Percentiles rank a stretch among this genome's conserved stretches.
phyloP scores from a whole-genome alignment of 2,329 filamentous ascomycete species.

The Cercospora beticola region DNA sequence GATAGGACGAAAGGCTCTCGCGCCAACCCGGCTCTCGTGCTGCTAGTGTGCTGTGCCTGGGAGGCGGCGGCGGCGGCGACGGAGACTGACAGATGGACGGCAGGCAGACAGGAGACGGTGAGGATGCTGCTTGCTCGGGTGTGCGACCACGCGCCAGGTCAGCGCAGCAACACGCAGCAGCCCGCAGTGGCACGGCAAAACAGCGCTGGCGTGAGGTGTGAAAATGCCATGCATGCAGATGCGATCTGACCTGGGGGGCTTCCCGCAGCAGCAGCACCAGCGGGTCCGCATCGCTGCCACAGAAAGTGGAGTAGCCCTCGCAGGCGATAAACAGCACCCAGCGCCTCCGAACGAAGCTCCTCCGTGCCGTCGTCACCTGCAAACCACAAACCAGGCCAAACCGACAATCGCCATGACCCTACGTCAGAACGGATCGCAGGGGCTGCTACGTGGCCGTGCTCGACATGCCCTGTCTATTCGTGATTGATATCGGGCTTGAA shows the following conservation, averaged over 20 bases:
- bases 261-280: not conserved
- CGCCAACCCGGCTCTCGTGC: conserved; percentile 1
- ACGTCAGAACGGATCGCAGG: not conserved
- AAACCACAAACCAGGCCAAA: not conserved
- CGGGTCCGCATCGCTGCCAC: not conserved
- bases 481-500: not conserved
- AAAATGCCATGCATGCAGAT: conserved; percentile 4
- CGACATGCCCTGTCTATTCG: not conserved
- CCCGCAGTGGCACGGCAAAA: not conserved
- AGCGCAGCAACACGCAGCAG: not conserved
- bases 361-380: not conserved
- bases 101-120: not conserved
- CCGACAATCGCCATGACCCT: not conserved
- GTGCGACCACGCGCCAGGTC: not conserved
- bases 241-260: not conserved
- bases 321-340: not conserved
- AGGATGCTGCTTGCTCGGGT: not conserved
- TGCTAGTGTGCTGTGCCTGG: conserved; percentile 9
- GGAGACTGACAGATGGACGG: not conserved
- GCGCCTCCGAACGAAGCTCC: not conserved
- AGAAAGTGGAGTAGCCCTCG: not conserved
- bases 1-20: not conserved
- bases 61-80: not conserved
- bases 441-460: not conserved
- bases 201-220: not conserved